phyloP scores from a whole-genome alignment of 208 protist species.

The Naegleria lovaniensis region DNA sequence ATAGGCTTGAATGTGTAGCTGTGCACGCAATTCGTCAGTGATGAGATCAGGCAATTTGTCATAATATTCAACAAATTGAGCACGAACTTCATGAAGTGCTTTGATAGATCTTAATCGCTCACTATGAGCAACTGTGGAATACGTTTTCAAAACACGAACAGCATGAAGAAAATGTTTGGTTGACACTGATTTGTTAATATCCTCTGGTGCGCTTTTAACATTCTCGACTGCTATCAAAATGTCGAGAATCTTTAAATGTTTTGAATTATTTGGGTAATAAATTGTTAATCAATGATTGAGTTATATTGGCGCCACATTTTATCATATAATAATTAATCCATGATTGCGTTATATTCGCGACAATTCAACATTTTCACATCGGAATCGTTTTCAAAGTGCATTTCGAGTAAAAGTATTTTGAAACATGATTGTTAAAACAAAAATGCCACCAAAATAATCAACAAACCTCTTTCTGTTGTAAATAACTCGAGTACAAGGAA shows the following conservation, averaged over 20 bases:
- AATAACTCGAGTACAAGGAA: not conserved
- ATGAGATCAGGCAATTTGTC: slow-evolving; percentile 1
- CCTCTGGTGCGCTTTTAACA: not conserved
- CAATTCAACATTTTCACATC: too few species aligned
- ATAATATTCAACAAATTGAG: not conserved
- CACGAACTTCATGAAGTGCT: not conserved
- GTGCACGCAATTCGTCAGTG: not conserved
- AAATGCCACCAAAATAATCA: not conserved
- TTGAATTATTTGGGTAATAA: too few species aligned
- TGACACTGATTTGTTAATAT: not conserved
- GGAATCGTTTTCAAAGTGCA: too few species aligned
- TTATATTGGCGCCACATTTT: too few species aligned
- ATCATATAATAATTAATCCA: too few species aligned
- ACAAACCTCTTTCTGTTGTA: slow-evolving; percentile 6
- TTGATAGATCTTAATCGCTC: not conserved
- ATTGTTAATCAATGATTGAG: too few species aligned
- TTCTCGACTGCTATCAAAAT: slow-evolving; percentile 4
- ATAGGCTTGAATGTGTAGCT: not conserved
- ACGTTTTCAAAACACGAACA: not conserved
- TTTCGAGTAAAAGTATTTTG: too few species aligned
- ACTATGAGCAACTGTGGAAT: not conserved
- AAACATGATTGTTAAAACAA: not conserved
- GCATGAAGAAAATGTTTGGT: slow-evolving; percentile 11
- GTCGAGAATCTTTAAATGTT: slow-evolving; percentile 5
- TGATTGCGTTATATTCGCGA: too few species aligned